phyloP scores from a whole-genome alignment of 495 filamentous ascomycete species.

The Aspergillus sclerotioniger region DNA sequence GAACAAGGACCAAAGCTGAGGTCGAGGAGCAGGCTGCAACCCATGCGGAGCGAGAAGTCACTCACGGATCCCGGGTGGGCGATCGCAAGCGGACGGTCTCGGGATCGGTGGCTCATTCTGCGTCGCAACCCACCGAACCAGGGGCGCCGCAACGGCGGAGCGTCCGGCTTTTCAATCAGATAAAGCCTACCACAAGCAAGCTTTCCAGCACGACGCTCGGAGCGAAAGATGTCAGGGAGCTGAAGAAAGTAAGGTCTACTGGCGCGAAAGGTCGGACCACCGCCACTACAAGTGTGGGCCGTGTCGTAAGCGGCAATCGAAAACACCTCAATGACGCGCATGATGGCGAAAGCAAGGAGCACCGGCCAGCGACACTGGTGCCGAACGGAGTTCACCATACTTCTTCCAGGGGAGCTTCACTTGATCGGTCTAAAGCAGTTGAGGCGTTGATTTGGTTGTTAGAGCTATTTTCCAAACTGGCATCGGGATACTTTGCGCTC shows the following conservation, averaged over 20 bases:
- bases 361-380: conserved; percentile 25
- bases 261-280: conserved; percentile 53
- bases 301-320: conserved; percentile 82
- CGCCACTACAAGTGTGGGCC: conserved; percentile 64
- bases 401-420: conserved; percentile 23
- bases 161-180: conserved; percentile 71
- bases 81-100: conserved; percentile 85
- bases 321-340: conserved; percentile 61
- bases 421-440: conserved; percentile 58
- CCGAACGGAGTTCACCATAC: conserved; percentile 29
- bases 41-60: conserved; percentile 35
- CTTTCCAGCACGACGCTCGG: conserved; percentile 49
- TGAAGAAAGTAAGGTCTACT: conserved; percentile 74
- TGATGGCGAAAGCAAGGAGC: conserved; percentile 64
- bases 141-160: conserved; percentile 74
- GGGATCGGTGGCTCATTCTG: conserved; percentile 68
- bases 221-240: conserved; percentile 62
- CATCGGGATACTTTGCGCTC: conserved; percentile 71
- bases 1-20: conserved; percentile 50
- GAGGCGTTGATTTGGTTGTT: conserved; percentile 76
- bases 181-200: conserved; percentile 60
- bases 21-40: conserved; percentile 43
- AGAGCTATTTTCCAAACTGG: conserved; percentile 81
- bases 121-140: conserved; percentile 55
- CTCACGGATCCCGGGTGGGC: conserved; percentile 33